Evolutionary conservation across 169 alveolate genomes (phyloP).

Genomic region (Amoebophrya sp.): DNA sequence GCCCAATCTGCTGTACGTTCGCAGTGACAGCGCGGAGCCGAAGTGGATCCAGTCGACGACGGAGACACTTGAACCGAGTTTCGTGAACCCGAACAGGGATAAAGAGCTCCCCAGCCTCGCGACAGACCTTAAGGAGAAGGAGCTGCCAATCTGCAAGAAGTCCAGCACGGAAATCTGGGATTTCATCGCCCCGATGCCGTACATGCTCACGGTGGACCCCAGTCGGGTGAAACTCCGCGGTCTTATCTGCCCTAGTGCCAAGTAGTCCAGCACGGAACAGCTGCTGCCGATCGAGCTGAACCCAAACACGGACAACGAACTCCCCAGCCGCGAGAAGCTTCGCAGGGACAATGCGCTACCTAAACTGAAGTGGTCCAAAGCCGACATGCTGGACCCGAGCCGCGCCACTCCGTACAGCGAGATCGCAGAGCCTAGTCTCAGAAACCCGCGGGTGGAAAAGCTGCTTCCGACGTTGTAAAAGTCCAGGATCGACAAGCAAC

Average conservation of each 20-base stretch:
- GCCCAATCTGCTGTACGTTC: not conserved
- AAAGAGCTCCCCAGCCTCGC: slow-evolving; percentile 20
- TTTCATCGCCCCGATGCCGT: not conserved
- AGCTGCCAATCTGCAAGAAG: not conserved
- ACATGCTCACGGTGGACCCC: not conserved
- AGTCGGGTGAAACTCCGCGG: slow-evolving; percentile 21
- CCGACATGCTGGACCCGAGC: slow-evolving; percentile 11
- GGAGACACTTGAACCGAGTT: not conserved
- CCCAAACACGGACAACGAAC: not conserved
- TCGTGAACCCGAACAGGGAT: not conserved
- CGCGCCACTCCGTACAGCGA: not conserved
- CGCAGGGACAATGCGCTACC: slow-evolving; percentile 34
- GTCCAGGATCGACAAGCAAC: not conserved
- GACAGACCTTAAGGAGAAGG: not conserved
- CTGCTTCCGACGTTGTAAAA: not conserved
- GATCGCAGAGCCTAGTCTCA: not conserved
- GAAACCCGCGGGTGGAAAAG: not conserved
- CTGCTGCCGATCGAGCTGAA: not conserved
- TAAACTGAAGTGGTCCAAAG: not conserved
- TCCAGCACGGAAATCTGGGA: slow-evolving; percentile 9
- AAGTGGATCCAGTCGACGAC: slow-evolving; percentile 17
- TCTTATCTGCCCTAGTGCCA: not conserved
- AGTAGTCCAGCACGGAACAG: not conserved
- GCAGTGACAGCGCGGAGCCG: slow-evolving; percentile 25
- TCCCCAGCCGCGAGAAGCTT: not conserved